Base-by-base conservation (phyloP, 371 early-diverging fungal genomes). In the Hamiltosporidium tvaerminnensis region DNA sequence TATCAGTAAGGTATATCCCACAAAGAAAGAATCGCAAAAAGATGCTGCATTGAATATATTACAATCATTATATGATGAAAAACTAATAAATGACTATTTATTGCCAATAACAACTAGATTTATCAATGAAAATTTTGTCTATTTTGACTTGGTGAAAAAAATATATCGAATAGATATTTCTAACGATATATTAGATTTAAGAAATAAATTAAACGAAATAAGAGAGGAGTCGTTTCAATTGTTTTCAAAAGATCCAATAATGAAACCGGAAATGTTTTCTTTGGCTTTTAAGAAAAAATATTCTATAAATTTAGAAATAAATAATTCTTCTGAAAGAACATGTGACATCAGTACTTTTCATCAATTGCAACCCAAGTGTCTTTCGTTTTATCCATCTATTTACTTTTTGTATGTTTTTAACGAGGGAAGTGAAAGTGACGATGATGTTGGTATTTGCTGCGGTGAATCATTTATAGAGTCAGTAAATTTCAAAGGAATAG, bases 361-460 rank as follows among this genome's bases (percentile, higher is more conserved):
- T 5, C 9, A 9, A 41, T 41, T 5, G 5, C 16, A 33, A 5
- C 53, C 53, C 5, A 5, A 52, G 12, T 52, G 53, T 16, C 16
- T 52, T 10, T 7, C 33, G 7, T 52, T 7, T 30, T 52, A 52
- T 52, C 53, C 53, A 9, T 0, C 5, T 7, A 9, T 7, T 7
- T 52, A 30, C 53, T 7, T 9, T 52, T 5, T 52, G 5, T 52
- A 52, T 52, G 7, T 33, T 5, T 52, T 10, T 16, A 9, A 33
- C 7, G 53, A 52, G 16, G 16, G 10, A 30, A 7, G 5, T 9
- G 7, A 10, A 7, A 16, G 16, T 33, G 53, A 52, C 9, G 5
- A 10, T 34, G 30, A 56, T 56, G 4, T 56, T 9, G 56, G 56
- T 5, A 32, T 56, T 4, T 56, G 56, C 37, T 34, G 35, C 32